Conservation (phyloP, 495 filamentous ascomycete genomes). For the Tuber microsphaerosporum region DNA sequence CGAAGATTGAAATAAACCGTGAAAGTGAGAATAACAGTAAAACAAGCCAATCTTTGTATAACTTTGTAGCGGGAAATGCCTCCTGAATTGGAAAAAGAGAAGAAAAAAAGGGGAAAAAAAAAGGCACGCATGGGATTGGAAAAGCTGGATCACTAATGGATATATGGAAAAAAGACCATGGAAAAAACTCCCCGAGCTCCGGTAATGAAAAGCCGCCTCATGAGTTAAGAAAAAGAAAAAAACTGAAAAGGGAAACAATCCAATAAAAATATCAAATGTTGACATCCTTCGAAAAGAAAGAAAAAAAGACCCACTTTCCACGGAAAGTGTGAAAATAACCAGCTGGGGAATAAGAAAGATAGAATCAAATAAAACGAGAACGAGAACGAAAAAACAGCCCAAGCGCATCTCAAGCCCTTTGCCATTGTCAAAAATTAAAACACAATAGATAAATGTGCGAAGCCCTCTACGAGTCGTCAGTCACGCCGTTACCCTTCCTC, state of each 20-base stretch:
- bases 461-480: not conserved
- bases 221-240: not conserved
- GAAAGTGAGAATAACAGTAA: not conserved
- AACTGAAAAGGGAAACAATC: not conserved
- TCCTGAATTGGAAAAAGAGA: not conserved
- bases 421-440: not conserved
- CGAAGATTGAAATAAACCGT: not conserved
- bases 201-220: constrained; percentile 1
- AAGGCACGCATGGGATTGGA: not conserved
- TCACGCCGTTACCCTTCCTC: constrained; percentile 18
- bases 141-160: not conserved
- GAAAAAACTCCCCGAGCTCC: constrained; percentile 4
- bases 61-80: not conserved
- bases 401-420: not conserved
- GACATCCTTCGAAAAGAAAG: not conserved
- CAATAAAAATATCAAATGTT: not conserved
- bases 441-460: not conserved
- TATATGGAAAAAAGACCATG: not conserved
- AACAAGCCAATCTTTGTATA: not conserved
- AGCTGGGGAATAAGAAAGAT: not conserved
- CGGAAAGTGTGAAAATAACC: not conserved
- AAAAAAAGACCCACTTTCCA: not conserved
- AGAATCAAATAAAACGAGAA: not conserved
- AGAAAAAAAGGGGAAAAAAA: not conserved
- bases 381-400: not conserved